These are phyloP conservation scores for Calonectria hawksworthii DNA, from an alignment of 2,329 filamentous ascomycete species.

Conservation along the genomic window DNA sequence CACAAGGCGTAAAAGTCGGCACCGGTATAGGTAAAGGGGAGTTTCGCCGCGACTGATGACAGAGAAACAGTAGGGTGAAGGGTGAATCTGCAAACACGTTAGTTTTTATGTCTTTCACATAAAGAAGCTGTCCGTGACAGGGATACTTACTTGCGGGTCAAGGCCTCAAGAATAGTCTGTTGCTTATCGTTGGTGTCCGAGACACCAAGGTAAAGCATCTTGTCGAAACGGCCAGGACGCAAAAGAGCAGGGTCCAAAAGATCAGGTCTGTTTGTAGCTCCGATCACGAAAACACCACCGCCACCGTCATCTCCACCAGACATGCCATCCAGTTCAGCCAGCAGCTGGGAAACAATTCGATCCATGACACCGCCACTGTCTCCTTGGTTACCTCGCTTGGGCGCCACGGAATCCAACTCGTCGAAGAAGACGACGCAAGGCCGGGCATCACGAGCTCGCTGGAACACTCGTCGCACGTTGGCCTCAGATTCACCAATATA, in stretches of 20 bases:
- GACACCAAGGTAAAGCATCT: slow-evolving; percentile 97
- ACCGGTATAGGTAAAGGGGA: slow-evolving; percentile 97
- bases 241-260: slow-evolving; percentile 91
- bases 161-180: slow-evolving; percentile 90
- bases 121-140: slow-evolving; percentile 8
- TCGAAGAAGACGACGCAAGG: slow-evolving; percentile 96
- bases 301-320: slow-evolving; percentile 89
- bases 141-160: slow-evolving; percentile 87
- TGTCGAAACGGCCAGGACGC: slow-evolving; percentile 93
- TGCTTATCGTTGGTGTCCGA: slow-evolving; percentile 98
- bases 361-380: slow-evolving; percentile 99
- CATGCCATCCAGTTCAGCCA: slow-evolving; percentile 98
- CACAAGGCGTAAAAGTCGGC: slow-evolving; percentile 98
- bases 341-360: slow-evolving; percentile 92
- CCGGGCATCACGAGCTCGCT: slow-evolving; percentile 85
- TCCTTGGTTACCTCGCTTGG: slow-evolving; percentile 96
- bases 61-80: slow-evolving; percentile 86
- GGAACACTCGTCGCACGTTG: slow-evolving; percentile 91
- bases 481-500: slow-evolving; percentile 96
- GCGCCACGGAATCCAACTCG: slow-evolving; percentile 92
- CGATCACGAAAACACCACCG: slow-evolving; percentile 95
- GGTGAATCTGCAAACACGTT: slow-evolving; percentile 75
- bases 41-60: slow-evolving; percentile 76
- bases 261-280: slow-evolving; percentile 95
- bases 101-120: slow-evolving; percentile 1